Evolutionary conservation across 352 stramenopile genomes (phyloP), one percentile per base, ranked within the genome.

Genomic region (Phytophthora rubi): DNA sequence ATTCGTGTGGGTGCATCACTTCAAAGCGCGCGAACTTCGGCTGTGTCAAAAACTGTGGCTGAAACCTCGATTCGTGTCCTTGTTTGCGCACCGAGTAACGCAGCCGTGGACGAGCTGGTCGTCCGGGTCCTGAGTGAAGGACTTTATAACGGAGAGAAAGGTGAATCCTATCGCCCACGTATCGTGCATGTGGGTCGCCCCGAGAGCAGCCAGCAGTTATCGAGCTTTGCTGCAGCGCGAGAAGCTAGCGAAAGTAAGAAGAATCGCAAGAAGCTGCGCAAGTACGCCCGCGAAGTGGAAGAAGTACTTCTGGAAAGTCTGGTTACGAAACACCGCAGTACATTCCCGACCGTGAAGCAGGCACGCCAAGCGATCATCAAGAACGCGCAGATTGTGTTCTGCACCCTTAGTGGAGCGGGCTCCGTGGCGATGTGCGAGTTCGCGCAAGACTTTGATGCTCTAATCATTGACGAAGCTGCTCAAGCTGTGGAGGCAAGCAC

Each of bases 401-500:
- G 88, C 64, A 95, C 88, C 13, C 77, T 95, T n/a, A 94, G 85
- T 59, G 88, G 88, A 12, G 86, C 88, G 5, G 88, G 88, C 4
- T 95, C 86, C 0, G 77, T 89, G 10, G 79, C 80, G 3, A 92
- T 95, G 65, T 97, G 90, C 65, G 86, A 97, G 33, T 81, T 99
- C 10, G 87, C 98, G 26, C 80, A 96, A 28, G 79, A 96, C 33
- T 99, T 99, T 70, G 97, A 99, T 75, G 83, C 98, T 6, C 82
- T 99, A 4, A 86, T 99, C 39, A 98, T 99, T 57, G 97, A 99
- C 73, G 98, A 99, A 76, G 98, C 97, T 4, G 98, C 97, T 2
- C 97, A 99, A 78, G 96, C 95, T 2, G 82, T 99, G 26, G 98
- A 99, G 73, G 93, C 92, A 8, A 98, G 89, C 10, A 96, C 94